Percentiles rank a stretch among this genome's conserved stretches.
Evolutionary conservation across 257 asterid species (phyloP).

Genomic region (Forsythia viridissima): DNA sequence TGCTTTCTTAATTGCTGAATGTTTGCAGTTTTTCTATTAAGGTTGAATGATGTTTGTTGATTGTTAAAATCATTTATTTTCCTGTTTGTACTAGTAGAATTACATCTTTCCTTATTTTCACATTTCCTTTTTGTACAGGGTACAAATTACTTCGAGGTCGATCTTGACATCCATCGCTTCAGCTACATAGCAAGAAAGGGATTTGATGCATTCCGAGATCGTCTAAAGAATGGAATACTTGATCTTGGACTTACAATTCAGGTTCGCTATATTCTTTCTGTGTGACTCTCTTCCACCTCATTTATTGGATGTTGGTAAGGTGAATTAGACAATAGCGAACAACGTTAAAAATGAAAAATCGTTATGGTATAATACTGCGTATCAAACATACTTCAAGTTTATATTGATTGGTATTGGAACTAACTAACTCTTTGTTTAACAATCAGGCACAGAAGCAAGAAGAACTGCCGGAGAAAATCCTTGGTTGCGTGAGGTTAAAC

Average conservation of each 20-base stretch:
- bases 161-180: conserved; percentile 84
- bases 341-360: too few species aligned
- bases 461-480: conserved; percentile 65
- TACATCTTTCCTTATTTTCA: neutral
- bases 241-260: conserved; percentile 75
- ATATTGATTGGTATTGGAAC: too few species aligned
- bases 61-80: too few species aligned
- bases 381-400: too few species aligned
- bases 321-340: too few species aligned
- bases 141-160: conserved; percentile 62
- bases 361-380: too few species aligned
- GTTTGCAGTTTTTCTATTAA: too few species aligned
- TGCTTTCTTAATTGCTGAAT: too few species aligned
- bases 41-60: too few species aligned
- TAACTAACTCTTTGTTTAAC: neutral
- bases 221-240: conserved; percentile 59
- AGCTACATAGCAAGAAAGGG: conserved; percentile 87
- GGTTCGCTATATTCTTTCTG: conserved; percentile 32
- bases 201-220: conserved; percentile 75
- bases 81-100: too few species aligned
- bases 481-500: conserved; percentile 67
- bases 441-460: conserved; percentile 74
- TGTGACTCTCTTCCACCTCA: too few species aligned
- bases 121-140: conserved; percentile 41
- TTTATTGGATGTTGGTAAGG: too few species aligned